Evolutionary conservation across 1,139 yeast genomes (phyloP), one percentile per base, ranked within the genome.

Genomic region (Martiniozyma asiatica): DNA sequence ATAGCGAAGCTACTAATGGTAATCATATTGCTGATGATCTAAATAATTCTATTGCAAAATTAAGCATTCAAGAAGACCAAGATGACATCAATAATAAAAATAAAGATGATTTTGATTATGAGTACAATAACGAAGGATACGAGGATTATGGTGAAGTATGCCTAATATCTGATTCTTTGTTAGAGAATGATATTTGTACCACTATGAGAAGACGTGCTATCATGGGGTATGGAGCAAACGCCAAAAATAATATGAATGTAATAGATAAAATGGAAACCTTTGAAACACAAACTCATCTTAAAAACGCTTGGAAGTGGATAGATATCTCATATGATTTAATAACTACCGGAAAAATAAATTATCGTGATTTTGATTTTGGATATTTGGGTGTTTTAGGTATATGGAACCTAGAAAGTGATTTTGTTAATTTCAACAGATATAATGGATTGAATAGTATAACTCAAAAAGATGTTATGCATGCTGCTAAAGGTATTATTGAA

Each of bases 231-330:
- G 81, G 84, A 0, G 59, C 74, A 14, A 81, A 80, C 43, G 73
- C 85, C 27, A 70, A 67, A 28, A 57, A 56, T 24, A 87, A 87
- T 38, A 67, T 77, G 22, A 61, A 63, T 14, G 61, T 82, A 11
- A 58, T 84, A 27, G 81, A 73, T 35, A 58, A 59, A 19, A 48
- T 63, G 30, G 66, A 66, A 20, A 60, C 66, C 6, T 57, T 73
- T 18, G 78, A 73, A 39, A 68, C 72, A 28, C 72, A 72, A 35
- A 50, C 68, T 20, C 72, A 73, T 40, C 58, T 84, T 22, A 61
- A 77, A 38, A 76, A 80, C 43, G 77, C 94, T 0, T 87, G 97
- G 97, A 72, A 77, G 45, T 87, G 96, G 96, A 55, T 87, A 17
- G 68, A 73, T 6, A 67, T 80, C 29, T 85, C 93, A 0, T 65